Evolutionary conservation across 2,329 filamentous ascomycete species (phyloP).

Genomic region (Fusarium goolgardi): DNA sequence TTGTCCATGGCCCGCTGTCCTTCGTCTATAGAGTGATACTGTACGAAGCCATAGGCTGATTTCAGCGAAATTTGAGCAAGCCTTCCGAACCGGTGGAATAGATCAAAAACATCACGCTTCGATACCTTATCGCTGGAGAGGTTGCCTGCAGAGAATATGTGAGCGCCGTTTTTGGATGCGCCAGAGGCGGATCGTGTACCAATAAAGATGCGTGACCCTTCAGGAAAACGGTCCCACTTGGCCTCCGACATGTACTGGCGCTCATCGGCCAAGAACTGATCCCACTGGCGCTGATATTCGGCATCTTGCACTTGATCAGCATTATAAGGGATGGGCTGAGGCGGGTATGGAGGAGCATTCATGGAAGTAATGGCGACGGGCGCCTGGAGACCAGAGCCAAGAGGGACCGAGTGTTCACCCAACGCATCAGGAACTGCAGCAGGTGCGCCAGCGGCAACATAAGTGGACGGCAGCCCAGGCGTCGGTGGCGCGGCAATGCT

Average conservation of each 20-base stretch:
- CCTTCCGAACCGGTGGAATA: conserved; percentile 86
- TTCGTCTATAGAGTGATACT: conserved; percentile 82
- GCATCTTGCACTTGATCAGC: conserved; percentile 52
- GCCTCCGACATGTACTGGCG: conserved; percentile 80
- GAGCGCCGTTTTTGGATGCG: conserved; percentile 44
- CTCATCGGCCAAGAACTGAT: conserved; percentile 78
- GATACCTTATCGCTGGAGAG: conserved; percentile 92
- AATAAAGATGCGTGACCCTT: conserved; percentile 82
- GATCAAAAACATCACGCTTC: conserved; percentile 91
- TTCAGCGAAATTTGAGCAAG: conserved; percentile 97
- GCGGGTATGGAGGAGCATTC: conserved; percentile 50
- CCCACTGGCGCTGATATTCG: conserved; percentile 74
- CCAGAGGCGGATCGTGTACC: conserved; percentile 64
- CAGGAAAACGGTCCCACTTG: conserved; percentile 83
- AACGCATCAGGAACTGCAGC: conserved; percentile 50
- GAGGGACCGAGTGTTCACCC: conserved; percentile 49
- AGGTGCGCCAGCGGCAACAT: conserved; percentile 50
- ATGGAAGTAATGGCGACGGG: conserved; percentile 47
- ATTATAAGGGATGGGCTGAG: conserved; percentile 46
- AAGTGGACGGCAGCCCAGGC: conserved; percentile 51
- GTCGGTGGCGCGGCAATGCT: conserved; percentile 48
- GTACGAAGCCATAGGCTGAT: conserved; percentile 95
- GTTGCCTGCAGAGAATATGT: conserved; percentile 72
- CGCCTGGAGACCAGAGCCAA: conserved; percentile 47
- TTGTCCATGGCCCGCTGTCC: conserved; percentile 79